These are phyloP conservation scores for Eimeria zaria DNA, from an alignment of 169 alveolate genomes.

Conservation along the genomic window DNA sequence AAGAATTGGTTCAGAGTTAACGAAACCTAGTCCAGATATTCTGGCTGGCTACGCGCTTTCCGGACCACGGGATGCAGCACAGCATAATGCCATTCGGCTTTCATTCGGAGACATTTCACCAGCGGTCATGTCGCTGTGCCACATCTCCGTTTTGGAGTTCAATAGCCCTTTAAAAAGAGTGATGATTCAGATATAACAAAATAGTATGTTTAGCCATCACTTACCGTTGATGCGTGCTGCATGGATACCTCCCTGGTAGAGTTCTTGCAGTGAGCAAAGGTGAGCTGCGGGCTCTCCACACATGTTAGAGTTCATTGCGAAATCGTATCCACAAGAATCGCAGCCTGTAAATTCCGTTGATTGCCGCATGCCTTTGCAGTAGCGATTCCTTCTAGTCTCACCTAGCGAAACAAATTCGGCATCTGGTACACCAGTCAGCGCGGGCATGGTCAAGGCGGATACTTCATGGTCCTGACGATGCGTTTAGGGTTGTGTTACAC, in stretches of 20 bases:
- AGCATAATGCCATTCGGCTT: conserved; percentile 79
- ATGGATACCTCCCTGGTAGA: conserved; percentile 84
- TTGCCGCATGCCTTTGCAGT: not conserved
- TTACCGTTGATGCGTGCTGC: conserved; percentile 82
- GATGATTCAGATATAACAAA: not conserved
- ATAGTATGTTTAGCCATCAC: not conserved
- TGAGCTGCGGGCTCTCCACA: conserved; percentile 85
- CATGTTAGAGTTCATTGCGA: conserved; percentile 73
- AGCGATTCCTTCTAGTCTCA: not conserved
- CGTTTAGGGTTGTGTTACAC: not conserved
- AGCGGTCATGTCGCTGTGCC: conserved; percentile 82
- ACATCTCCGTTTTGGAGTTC: conserved; percentile 54
- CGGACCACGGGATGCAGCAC: conserved; percentile 70
- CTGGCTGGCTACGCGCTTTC: conserved; percentile 36
- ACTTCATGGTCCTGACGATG: conserved; percentile 72
- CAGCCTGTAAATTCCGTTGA: conserved; percentile 62
- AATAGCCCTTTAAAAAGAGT: conserved; percentile 51
- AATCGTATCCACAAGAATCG: conserved; percentile 75
- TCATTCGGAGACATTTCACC: conserved; percentile 77
- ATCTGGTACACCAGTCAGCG: conserved; percentile 81
- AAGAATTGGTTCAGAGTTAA: conserved; percentile 7
- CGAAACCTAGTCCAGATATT: not conserved
- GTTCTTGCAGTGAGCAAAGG: conserved; percentile 85
- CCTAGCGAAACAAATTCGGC: conserved; percentile 77
- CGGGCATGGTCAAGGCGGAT: conserved; percentile 71